Percentiles rank a stretch among this genome's conserved stretches.
Conservation (phyloP, 345 rosid genomes). For the Microthlaspi erraticum region DNA sequence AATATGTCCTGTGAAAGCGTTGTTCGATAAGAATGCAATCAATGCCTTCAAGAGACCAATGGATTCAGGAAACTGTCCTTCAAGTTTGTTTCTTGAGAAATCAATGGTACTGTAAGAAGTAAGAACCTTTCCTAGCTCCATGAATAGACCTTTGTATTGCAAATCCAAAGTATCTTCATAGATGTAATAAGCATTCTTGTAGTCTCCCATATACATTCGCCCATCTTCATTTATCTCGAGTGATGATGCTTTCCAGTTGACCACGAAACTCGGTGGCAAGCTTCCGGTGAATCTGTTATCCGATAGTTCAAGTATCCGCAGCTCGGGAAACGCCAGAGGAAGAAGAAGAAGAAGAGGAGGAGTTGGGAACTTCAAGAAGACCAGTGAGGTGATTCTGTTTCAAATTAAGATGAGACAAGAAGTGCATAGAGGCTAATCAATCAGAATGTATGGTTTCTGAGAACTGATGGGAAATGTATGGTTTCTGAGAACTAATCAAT, state of each 20-base stretch:
- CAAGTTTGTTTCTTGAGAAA: constrained; percentile 31
- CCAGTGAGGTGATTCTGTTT: background rate
- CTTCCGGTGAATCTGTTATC: constrained; percentile 1
- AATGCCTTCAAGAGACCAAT: constrained; percentile 34
- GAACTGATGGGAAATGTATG: no score
- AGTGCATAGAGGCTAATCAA: background rate
- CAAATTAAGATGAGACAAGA: constrained; percentile 9
- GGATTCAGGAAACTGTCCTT: constrained; percentile 21
- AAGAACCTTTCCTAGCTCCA: constrained; percentile 29
- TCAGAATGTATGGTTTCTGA: constrained; percentile 23
- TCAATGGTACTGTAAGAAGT: constrained; percentile 31
- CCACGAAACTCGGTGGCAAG: constrained; percentile 3
- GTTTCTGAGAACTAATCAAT: no score
- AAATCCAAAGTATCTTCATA: constrained; percentile 25
- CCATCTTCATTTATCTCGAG: constrained; percentile 4
- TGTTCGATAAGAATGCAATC: constrained; percentile 37
- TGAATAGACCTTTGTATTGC: constrained; percentile 34
- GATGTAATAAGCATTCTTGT: constrained; percentile 5
- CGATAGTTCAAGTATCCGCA: constrained; percentile 14
- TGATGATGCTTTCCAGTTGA: constrained; percentile 18
- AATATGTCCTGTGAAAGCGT: constrained; percentile 26
- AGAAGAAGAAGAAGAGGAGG: background rate
- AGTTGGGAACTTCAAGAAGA: background rate
- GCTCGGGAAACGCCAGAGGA: constrained; percentile 11
- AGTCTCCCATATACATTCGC: constrained; percentile 30